A percentile compares a stretch with the other conserved stretches of the same genome.
Evolutionary conservation across 441 rosid species (phyloP).

Genomic region (Dalechampia spathulata): DNA sequence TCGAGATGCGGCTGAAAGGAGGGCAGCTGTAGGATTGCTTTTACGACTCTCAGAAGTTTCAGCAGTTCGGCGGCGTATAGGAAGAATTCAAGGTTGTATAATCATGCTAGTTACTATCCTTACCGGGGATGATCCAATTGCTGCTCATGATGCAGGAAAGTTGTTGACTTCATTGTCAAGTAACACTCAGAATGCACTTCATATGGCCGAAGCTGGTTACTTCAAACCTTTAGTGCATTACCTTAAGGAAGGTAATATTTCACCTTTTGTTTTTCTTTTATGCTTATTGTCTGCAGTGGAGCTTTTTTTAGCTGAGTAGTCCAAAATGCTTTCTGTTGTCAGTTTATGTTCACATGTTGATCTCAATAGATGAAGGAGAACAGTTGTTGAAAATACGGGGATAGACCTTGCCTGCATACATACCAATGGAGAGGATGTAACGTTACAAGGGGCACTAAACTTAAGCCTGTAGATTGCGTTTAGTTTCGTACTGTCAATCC

Average conservation of each 20-base stretch:
- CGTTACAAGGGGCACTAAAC: neutral
- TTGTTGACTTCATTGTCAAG: conserved; percentile 47
- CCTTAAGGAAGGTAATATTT: conserved; percentile 53
- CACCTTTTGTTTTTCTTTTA: too few relatives aligned
- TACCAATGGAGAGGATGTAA: neutral
- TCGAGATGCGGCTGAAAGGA: conserved; percentile 41
- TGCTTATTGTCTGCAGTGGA: too few relatives aligned
- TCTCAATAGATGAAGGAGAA: neutral
- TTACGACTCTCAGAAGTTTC: conserved; percentile 46
- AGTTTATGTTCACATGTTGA: neutral
- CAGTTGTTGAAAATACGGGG: neutral
- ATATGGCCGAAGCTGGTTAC: conserved; percentile 76
- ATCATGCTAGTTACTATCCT: conserved; percentile 53
- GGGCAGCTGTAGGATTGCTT: conserved; percentile 55
- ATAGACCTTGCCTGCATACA: too few relatives aligned
- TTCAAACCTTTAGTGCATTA: conserved; percentile 57
- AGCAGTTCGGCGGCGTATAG: conserved; percentile 44
- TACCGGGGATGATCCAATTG: conserved; percentile 42
- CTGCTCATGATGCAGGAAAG: conserved; percentile 45
- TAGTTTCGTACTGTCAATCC: neutral
- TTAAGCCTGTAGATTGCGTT: neutral
- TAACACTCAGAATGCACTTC: conserved; percentile 65
- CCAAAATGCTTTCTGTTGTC: neutral
- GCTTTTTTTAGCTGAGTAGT: too few relatives aligned
- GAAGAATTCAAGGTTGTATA: conserved; percentile 63